These are phyloP conservation scores for Closterium sp. DNA, from an alignment of 139 green algal genomes.

Conservation along the genomic window DNA sequence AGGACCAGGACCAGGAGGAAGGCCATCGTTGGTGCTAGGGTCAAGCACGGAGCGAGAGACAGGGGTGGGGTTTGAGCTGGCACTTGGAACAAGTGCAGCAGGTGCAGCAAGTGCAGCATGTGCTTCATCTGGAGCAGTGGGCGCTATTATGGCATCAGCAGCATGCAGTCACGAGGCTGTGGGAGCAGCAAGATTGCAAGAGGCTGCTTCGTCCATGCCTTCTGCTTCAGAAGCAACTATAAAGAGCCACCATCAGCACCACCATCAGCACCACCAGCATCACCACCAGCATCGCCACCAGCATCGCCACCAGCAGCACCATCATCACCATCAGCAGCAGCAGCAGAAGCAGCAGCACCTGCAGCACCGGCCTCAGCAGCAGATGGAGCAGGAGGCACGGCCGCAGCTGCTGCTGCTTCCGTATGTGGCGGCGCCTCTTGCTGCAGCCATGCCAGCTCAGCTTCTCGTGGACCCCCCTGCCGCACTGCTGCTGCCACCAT, in stretches of 20 bases:
- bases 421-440: background rate
- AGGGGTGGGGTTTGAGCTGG: background rate
- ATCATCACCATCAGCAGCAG: too few species aligned
- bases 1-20: background rate
- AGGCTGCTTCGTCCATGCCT: background rate
- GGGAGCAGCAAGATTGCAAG: too few species aligned
- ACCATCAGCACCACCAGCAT: background rate
- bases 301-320: background rate
- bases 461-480: background rate
- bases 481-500: background rate
- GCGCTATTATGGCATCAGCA: background rate
- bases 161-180: background rate
- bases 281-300: too few species aligned
- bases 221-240: background rate
- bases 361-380: background rate
- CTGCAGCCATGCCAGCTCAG: background rate
- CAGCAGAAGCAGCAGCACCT: too few species aligned
- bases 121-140: too few species aligned
- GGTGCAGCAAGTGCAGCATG: too few species aligned
- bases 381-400: background rate
- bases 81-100: background rate
- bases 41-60: background rate
- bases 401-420: background rate
- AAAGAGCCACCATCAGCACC: background rate
- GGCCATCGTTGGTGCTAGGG: background rate